Percentiles rank a stretch among this genome's conserved stretches.
Conservation (phyloP, 2,329 filamentous ascomycete genomes). For the Pseudocercospora cruenta region DNA sequence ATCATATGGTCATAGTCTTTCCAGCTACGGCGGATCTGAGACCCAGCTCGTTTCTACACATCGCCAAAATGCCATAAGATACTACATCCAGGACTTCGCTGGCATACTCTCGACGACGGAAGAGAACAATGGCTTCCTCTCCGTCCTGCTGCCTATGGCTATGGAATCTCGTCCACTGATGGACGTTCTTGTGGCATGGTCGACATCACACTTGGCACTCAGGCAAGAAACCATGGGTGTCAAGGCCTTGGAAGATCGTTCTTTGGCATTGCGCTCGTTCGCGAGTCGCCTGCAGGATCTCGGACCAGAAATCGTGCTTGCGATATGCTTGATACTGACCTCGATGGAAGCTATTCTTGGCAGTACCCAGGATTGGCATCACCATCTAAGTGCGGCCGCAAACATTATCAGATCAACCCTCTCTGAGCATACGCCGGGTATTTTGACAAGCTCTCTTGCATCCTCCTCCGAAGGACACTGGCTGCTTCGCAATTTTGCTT, state of each 20-base stretch:
- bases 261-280: conserved; percentile 9
- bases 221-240: background rate
- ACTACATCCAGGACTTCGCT: conserved; percentile 12
- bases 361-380: conserved; percentile 6
- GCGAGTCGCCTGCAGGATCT: background rate
- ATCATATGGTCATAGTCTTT: no score
- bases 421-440: background rate
- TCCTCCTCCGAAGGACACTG: conserved; percentile 3
- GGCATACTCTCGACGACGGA: conserved; percentile 5
- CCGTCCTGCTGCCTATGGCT: conserved; percentile 12
- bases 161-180: conserved; percentile 8
- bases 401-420: conserved; percentile 5
- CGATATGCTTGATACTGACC: conserved; percentile 8
- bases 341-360: conserved; percentile 14
- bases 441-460: background rate
- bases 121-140: conserved; percentile 14
- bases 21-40: no score
- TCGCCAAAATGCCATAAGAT: conserved; percentile 8
- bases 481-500: conserved; percentile 18
- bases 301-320: conserved; percentile 2
- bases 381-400: conserved; percentile 6
- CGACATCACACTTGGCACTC: conserved; percentile 13
- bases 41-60: background rate
- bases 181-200: conserved; percentile 13
- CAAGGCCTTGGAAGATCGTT: conserved; percentile 14